phyloP scores from a whole-genome alignment of 805 yeast genomes.

The Metschnikowia aberdeeniae region DNA sequence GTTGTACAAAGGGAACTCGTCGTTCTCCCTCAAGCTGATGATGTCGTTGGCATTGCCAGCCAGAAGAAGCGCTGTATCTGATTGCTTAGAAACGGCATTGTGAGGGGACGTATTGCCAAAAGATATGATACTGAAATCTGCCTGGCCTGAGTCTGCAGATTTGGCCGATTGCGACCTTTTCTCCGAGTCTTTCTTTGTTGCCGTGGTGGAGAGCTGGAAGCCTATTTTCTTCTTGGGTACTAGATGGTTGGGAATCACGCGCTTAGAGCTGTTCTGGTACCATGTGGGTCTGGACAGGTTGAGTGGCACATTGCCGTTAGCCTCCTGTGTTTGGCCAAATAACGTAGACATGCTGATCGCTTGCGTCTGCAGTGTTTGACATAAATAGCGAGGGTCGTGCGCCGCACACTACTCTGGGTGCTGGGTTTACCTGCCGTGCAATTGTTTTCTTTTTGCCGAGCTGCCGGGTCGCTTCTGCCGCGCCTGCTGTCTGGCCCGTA shows the following conservation, averaged over 20 bases:
- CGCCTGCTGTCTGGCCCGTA: too few species aligned
- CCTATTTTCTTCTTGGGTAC: conserved; percentile 39
- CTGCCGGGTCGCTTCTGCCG: too few species aligned
- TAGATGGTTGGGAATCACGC: conserved; percentile 41
- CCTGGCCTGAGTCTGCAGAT: conserved; percentile 6
- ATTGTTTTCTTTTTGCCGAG: too few species aligned
- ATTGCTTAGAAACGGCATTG: conserved; percentile 18
- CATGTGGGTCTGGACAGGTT: conserved; percentile 27
- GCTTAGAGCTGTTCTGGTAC: conserved; percentile 31
- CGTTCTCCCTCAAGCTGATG: conserved; percentile 25
- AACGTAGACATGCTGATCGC: conserved; percentile 7
- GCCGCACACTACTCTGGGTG: neutral
- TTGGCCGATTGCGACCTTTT: conserved; percentile 3
- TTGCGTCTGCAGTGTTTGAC: neutral
- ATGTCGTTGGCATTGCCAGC: conserved; percentile 21
- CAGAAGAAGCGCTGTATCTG: conserved; percentile 13
- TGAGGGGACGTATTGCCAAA: conserved; percentile 27
- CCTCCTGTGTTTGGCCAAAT: conserved; percentile 7
- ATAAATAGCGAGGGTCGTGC: neutral
- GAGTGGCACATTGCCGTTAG: neutral
- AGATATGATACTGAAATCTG: conserved; percentile 28
- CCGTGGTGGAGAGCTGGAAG: conserved; percentile 29
- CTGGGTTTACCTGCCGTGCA: neutral
- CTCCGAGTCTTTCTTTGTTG: conserved; percentile 14
- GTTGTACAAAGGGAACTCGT: conserved; percentile 25